Evolutionary conservation across 208 protist genomes (phyloP).

Genomic region (Endotrypanum monterogeii): DNA sequence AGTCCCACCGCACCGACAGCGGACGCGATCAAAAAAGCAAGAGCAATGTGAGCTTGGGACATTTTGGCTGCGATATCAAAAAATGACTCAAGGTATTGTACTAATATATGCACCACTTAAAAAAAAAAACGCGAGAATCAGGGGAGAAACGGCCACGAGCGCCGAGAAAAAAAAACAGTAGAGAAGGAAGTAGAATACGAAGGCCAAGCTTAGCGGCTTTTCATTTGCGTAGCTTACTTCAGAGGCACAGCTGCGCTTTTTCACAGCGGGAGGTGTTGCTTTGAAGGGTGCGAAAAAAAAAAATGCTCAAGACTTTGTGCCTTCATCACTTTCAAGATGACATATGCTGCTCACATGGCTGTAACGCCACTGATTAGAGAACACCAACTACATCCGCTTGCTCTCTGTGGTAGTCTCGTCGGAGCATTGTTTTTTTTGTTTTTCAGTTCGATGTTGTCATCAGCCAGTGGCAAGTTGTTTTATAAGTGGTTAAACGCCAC

Average conservation of each 20-base stretch:
- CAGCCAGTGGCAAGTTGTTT: not conserved
- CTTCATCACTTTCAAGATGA: not conserved
- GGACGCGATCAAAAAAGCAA: constrained; percentile 43
- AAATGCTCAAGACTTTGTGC: not conserved
- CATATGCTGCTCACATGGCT: not conserved
- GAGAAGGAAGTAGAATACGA: not conserved
- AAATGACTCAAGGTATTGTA: not conserved
- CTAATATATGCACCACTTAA: constrained; percentile 1
- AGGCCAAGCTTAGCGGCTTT: not conserved
- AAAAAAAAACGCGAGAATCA: constrained; percentile 9
- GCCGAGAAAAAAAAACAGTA: not conserved
- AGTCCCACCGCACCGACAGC: constrained; percentile 57
- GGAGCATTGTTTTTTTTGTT: not conserved
- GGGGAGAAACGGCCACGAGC: no score
- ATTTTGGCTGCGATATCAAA: constrained; percentile 10
- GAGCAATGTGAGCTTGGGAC: constrained; percentile 55
- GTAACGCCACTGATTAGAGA: not conserved
- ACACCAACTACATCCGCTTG: not conserved
- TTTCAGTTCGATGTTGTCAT: not conserved
- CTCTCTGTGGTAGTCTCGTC: not conserved
- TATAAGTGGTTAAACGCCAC: not conserved
- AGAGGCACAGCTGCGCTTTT: not conserved
- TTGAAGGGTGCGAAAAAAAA: not conserved
- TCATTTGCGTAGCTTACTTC: not conserved
- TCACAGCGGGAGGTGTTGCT: not conserved